Conservation (phyloP, 108 stramenopile genomes). For the Cyclotella sp. region DNA sequence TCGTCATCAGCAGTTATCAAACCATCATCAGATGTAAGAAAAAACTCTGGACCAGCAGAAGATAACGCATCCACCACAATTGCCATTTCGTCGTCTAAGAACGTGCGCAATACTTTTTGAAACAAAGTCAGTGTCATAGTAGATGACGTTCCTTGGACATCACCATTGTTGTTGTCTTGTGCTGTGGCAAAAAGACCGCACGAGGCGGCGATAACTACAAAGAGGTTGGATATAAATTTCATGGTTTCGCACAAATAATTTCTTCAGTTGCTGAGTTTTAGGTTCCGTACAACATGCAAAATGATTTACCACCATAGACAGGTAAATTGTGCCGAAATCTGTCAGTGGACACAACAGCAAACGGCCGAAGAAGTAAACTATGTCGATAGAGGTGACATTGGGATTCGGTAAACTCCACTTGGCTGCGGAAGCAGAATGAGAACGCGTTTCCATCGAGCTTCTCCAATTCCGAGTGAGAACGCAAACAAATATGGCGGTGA, state of each 20-base stretch:
- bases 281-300: no score
- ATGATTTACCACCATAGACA: no score
- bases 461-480: no score
- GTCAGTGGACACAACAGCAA: no score
- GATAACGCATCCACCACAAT: constrained; percentile 13
- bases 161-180: neutral
- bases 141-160: neutral
- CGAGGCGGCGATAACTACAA: neutral
- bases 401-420: no score
- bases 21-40: neutral
- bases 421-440: no score
- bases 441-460: no score
- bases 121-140: constrained; percentile 25
- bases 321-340: no score
- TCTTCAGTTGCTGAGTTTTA: no score
- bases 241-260: neutral
- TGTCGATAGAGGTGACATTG: no score
- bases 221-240: neutral
- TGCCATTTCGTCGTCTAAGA: constrained; percentile 33
- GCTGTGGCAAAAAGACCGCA: neutral
- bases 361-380: no score
- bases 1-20: neutral
- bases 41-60: neutral
- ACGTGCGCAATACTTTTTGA: constrained; percentile 23
- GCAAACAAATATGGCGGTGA: no score